Base-by-base conservation (phyloP, 2,329 filamentous ascomycete species). In the Alternaria sp. region DNA sequence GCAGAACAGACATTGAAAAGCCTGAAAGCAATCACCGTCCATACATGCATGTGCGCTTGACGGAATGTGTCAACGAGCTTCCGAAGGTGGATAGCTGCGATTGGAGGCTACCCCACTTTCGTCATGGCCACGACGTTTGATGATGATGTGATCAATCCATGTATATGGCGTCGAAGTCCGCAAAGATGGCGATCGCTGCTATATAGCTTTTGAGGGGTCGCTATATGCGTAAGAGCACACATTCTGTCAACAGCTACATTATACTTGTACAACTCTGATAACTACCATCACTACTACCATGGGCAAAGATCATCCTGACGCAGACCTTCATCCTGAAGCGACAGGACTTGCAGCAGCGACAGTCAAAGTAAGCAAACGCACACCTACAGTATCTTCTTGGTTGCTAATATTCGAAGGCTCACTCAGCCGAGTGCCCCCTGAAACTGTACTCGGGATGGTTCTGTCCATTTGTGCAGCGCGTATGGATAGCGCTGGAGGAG, bases 371-470 rank as follows among this genome's bases (percentile, higher is more conserved):
- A 28, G 56, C 10, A 12, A 44, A 25, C 15, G 4, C 15, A 3
- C 23, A 4, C 40, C 54, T 50, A 12, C 7, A 8, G 9, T 4
- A 11, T 23, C 30, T 25, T 10, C 36, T 21, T 8, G 15, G 19
- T 9, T 17, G 56, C 23, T 44, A 17, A 66, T 56, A 63, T n/a
- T 2, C 1, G 1, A 47, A 77, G 76, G 74, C 75, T 1, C 78
- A 80, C 46, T 51, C 64, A 6, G 59, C 71, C 17, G 82, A 85
- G 32, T 82, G 88, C 32, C 77, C 66, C 80, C 6, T 91, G 30
- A 91, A 90, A 76, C 83, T 93, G 12, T 93, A 92, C 78, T 87
- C 88, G 13, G 89, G 88, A 67, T 93, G 90, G 90, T 93, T 93
- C 83, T 95, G 85, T 72, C 85, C 86, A 57, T 85, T 84, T 68